Base-by-base conservation (phyloP, 2,329 filamentous ascomycete species). In the Trichophyton schoenleinii region DNA sequence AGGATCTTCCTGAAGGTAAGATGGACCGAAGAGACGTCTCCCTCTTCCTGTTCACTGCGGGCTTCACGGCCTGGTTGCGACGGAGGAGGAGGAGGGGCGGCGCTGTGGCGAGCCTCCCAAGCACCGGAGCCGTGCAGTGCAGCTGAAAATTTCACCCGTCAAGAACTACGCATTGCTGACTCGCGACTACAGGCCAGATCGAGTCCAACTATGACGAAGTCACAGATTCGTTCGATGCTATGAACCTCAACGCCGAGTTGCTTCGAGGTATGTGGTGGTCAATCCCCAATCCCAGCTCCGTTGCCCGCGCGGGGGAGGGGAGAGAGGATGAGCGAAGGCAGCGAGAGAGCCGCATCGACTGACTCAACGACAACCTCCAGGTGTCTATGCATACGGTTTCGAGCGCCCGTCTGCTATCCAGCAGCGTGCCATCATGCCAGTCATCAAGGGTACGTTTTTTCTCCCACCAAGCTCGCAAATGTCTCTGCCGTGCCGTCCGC, bases 191-290 rank as follows among this genome's bases (percentile, higher is more conserved):
- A 96, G 92, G 87, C 80, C 91, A 95, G 83, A 99, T 99, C 84
- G 95, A 99, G 85, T 96, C 91, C 77, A 99, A 99, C 89, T 99
- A 97, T 83, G 94, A 99, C 85, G 91, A 97, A 85, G 91, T 92
- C 74, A 92, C 94, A 79, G 95, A 99, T 81, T 96, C 91, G 65
- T 99, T 99, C 81, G 94, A 99, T 80, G 84, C 91, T 72, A 99
- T 99, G 94, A 87, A 86, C 81, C 85, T 99, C 74, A 96, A 95
- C 86, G 76, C 90, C 68, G 94, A 99, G 83, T 88, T 99, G 74
- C 90, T 99, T 76, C 91, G 94, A 81, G 94, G 85, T 86, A 82
- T 79, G 82, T 81, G 38, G 7, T 53, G 11, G 34, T 31, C 13
- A 34, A 18, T 38, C 34, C 34, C 34, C 13, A 34, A 18, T 38